Evolutionary conservation across 2,329 filamentous ascomycete genomes (phyloP), one percentile per base, ranked within the genome.

Genomic region (Metarhizium humberi): DNA sequence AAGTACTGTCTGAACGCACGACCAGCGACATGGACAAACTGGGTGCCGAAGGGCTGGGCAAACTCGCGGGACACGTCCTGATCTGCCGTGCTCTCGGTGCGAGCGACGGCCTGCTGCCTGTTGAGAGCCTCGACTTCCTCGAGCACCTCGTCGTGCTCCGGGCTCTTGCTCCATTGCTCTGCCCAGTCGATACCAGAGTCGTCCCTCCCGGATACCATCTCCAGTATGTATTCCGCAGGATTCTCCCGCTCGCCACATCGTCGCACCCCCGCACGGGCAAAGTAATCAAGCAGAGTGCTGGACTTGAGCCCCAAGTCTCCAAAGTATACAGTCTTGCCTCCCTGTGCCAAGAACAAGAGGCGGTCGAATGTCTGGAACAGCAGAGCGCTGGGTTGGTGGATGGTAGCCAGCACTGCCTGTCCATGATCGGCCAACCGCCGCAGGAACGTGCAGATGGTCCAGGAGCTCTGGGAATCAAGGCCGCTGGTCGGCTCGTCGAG

Each of bases 61-160:
- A 95, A 95, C 69, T 94, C 88, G 63, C 89, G 90, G 69, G 83
- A 87, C 2, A 90, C 82, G 57, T 87, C 76, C 58, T 81, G 76
- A 18, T 16, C n/a, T 7, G 14, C n/a, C 7, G n/a, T 18, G 7
- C 80, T 74, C 60, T 80, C 59, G 68, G 63, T 58, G 1, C 58
- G 56, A 0, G 56, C 64, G 1, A 66, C 61, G 1, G 58, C 57
- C 57, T 0, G 59, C 53, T 3, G 49, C 32, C 4, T 54, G 59
- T 5, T 45, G 53, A 87, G 25, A 25, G 25, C 25, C 3, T 25
- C 25, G 25, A 25, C 25, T 25, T 25, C 25, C 4, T 25, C 25
- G 25, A 25, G 25, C 25, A 25, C 25, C 25, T 25, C 25, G 25
- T 4, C 25, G 25, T 25, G 25, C 25, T 25, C 25, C 25, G 25